These are phyloP conservation scores for Danielia reshetovae DNA, from an alignment of 805 yeast species.

Conservation along the genomic window DNA sequence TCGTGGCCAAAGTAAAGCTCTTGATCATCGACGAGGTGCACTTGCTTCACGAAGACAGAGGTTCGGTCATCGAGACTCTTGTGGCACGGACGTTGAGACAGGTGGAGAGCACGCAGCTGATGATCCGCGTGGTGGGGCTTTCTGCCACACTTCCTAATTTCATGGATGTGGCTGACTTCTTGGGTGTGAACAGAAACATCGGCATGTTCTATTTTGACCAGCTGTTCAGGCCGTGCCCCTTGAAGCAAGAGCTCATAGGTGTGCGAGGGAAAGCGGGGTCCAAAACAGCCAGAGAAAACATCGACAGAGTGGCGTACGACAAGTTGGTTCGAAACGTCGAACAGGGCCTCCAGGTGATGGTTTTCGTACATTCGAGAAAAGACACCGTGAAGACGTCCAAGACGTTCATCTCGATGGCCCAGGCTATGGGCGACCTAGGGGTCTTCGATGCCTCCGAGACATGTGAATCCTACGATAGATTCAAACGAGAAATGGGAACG, in stretches of 20 bases:
- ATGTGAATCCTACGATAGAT: conserved; percentile 37
- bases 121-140: conserved; percentile 19
- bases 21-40: conserved; percentile 96
- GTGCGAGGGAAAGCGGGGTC: conserved; percentile 84
- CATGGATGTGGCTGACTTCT: conserved; percentile 75
- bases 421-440: conserved; percentile 50
- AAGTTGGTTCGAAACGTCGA: conserved; percentile 64
- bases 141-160: conserved; percentile 19
- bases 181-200: conserved; percentile 82
- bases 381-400: conserved; percentile 86
- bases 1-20: conserved; percentile 70
- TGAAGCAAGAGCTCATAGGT: conserved; percentile 83
- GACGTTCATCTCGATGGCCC: conserved; percentile 65
- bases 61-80: conserved; percentile 88
- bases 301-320: conserved; percentile 74
- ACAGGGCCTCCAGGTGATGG: conserved; percentile 87
- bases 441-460: conserved; percentile 55
- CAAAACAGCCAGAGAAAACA: conserved; percentile 62
- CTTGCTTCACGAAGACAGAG: conserved; percentile 94
- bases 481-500: conserved; percentile 58
- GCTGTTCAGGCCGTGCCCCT: conserved; percentile 89
- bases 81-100: conserved; percentile 78
- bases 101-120: conserved; percentile 86
- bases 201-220: conserved; percentile 96
- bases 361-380: conserved; percentile 92